Base-by-base conservation (phyloP, 371 early-diverging fungal genomes). In the Syncephalastrum racemosum region DNA sequence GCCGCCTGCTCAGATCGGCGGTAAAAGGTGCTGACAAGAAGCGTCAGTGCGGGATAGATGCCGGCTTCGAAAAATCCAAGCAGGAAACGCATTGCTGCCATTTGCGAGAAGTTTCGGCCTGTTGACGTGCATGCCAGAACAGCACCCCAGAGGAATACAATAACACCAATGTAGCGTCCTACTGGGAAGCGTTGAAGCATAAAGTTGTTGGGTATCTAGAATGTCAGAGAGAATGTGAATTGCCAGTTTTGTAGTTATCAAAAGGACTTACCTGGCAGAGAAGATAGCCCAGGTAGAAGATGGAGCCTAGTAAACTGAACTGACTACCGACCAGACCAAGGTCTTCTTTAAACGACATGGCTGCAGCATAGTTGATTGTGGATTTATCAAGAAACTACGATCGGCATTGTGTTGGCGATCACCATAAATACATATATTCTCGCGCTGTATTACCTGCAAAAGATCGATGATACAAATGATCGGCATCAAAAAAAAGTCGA, bases 321-420 rank as follows among this genome's bases (percentile, higher is more conserved):
- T 75, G 62, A 24, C 43, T 60, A 15, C 67, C 73, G 1, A 46
- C 49, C 7, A 75, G 40, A 3, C 54, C 10, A 1, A 66, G 25
- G 39, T 75, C 76, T 55, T 59, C n/a, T 42, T 70, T 63, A 22
- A 75, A 64, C 8, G 50, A 60, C 24, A 75, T 55, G 1, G 60
- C 63, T 31, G 56, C 64, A 2, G 70, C 72, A 57, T 75, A 75
- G 45, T 63, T 67, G 56, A 75, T 65, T 10, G 70, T 67, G 20
- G 76, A 67, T 64, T 75, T 75, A 53, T 75, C 76, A 14, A 75
- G 22, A 60, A 72, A 75, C 70, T 75, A 49, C n/a, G 52, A 19
- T 15, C 27, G 47, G 12, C 10, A 31, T 31, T 31, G 0, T 31
- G 36, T 31, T 10, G 36, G 22, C 4, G 36, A 46, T 25, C 12